Evolutionary conservation across 2,329 filamentous ascomycete species (phyloP), one percentile per base, ranked within the genome.

Genomic region (Rhynchosporium agropyri): DNA sequence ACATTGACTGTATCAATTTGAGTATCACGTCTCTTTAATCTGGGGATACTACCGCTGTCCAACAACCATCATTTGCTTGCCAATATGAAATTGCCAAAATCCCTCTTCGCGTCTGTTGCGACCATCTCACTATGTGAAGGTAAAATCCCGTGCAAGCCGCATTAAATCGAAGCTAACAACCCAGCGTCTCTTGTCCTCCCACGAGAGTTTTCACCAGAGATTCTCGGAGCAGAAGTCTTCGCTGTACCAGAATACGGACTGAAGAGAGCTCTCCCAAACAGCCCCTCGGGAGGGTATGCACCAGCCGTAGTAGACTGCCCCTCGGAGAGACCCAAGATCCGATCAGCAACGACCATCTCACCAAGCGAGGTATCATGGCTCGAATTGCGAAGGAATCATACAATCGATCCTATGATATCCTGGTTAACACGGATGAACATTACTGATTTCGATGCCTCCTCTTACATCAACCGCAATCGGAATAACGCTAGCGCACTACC

Each of bases 381-480:
- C 13, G 73, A 84, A 57, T 81, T 80, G 64, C 85, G 94, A 63
- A 84, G 92, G 66, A 84, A 85, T 65, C 88, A 88, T 67, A 96
- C 92, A 0, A 78, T 93, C 20, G 77, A 85, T 9, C 87, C 91
- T n/a, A 88, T 97, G 83, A 84, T 82, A 61, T 82, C 89, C 20
- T 86, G 96, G 68, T 81, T 98, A 58, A 79, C 79, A 20, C 84
- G 89, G 63, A 81, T 91, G 72, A 86, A 86, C 70, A 93, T 98
- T 66, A 77, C 83, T n/a, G 86, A 83, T 63, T 94, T 97, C 65
- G 88, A 97, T 76, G 88, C 87, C n/a, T 80, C 79, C 0, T 74
- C 77, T 1, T 98, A 95, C 74, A 86, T 98, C 70, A 81, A 87
- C 60, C 78, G 77, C 1, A 75, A 85, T 64, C 76, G 77, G 33